A percentile compares a stretch with the other conserved stretches of the same genome.
Evolutionary conservation across 495 filamentous ascomycete species (phyloP).

Genomic region (Aspergillus sclerotiicarbonarius): DNA sequence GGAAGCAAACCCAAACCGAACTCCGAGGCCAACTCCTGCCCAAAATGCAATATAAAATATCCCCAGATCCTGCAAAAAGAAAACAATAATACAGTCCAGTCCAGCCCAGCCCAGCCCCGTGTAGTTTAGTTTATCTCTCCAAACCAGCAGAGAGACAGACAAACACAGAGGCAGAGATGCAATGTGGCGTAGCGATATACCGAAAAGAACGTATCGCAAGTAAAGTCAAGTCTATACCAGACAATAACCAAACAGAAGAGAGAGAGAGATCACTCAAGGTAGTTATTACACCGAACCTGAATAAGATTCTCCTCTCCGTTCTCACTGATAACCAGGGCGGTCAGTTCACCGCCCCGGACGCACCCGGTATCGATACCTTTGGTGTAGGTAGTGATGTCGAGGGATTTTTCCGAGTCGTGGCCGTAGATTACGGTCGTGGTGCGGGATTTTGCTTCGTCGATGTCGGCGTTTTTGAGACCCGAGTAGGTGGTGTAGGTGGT

Average conservation of each 20-base stretch:
- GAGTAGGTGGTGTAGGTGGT: constrained; percentile 21
- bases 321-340: constrained; percentile 69
- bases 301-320: constrained; percentile 38
- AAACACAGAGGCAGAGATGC: neutral
- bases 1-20: too few species aligned
- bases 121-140: too few species aligned
- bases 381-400: constrained; percentile 66
- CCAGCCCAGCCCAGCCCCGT: too few species aligned
- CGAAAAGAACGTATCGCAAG: neutral
- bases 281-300: constrained; percentile 35
- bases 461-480: constrained; percentile 15
- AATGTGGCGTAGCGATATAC: too few species aligned
- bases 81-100: neutral
- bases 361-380: constrained; percentile 86
- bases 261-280: constrained; percentile 13
- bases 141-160: constrained; percentile 7
- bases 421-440: constrained; percentile 72
- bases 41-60: neutral
- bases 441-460: constrained; percentile 23
- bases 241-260: neutral
- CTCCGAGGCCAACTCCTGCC: neutral
- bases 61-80: neutral
- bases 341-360: constrained; percentile 67
- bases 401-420: constrained; percentile 72
- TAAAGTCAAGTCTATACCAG: neutral